Conservation (phyloP, 257 asterid species). For the Cordia subcordata region DNA sequence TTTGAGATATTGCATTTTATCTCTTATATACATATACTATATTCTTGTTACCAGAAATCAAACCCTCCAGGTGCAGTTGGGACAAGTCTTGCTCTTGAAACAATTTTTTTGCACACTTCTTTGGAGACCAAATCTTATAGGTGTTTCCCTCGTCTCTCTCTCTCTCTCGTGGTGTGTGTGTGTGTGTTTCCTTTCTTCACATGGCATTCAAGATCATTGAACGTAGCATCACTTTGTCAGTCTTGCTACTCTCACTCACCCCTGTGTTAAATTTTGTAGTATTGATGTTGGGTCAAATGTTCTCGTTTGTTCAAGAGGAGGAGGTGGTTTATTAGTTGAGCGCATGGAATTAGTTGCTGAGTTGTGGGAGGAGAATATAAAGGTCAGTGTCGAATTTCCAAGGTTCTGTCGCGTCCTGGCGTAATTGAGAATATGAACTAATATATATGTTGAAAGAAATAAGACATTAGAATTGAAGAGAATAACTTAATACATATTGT, state of each 20-base stretch:
- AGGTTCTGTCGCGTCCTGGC: neutral
- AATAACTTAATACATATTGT: too few species aligned
- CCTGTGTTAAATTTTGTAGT: conserved; percentile 29
- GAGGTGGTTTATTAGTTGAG: conserved; percentile 86
- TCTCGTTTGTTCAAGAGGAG: conserved; percentile 97
- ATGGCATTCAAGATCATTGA: neutral
- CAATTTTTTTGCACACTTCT: conserved; percentile 61
- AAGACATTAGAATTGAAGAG: too few species aligned
- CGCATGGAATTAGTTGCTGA: conserved; percentile 95
- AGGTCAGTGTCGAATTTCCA: conserved; percentile 38
- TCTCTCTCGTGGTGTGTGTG: too few species aligned
- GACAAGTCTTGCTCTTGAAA: conserved; percentile 89
- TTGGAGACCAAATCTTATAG: conserved; percentile 45
- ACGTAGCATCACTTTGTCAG: neutral
- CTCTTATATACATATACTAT: conserved; percentile 1
- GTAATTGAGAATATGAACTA: conserved; percentile 12
- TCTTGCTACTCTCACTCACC: neutral
- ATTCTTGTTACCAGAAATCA: conserved; percentile 55
- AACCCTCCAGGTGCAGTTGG: conserved; percentile 92
- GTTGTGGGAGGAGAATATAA: conserved; percentile 87
- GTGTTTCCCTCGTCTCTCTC: conserved; percentile 27
- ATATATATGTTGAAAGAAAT: too few species aligned
- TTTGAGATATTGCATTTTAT: neutral
- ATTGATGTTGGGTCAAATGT: conserved; percentile 45
- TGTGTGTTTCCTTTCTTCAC: neutral